phyloP scores from a whole-genome alignment of 768 basidiomycete genomes.

The Suillus americanus region DNA sequence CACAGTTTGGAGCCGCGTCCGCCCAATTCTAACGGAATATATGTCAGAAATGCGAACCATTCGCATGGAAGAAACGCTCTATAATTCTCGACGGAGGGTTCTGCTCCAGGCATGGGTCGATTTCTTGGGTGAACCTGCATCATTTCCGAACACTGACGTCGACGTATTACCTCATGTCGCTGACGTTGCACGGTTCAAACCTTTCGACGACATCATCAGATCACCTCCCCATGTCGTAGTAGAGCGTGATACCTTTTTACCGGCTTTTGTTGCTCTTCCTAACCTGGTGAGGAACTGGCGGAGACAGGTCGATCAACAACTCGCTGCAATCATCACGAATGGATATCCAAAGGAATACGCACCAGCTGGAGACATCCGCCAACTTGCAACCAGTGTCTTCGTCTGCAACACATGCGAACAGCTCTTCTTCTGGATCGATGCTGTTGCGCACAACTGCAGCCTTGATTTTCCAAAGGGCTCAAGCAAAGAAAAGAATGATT shows the following conservation, averaged over 20 bases:
- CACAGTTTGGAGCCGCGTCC: constrained; percentile 17
- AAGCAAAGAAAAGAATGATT: background rate
- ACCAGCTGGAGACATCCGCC: constrained; percentile 17
- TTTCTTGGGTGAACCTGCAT: constrained; percentile 18
- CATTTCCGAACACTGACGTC: constrained; percentile 10
- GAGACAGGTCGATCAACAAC: constrained; percentile 22
- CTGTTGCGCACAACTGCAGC: constrained; percentile 3
- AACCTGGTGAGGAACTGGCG: constrained; percentile 22
- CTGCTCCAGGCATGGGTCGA: constrained; percentile 27
- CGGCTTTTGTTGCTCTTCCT: constrained; percentile 17
- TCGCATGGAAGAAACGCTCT: constrained; percentile 29
- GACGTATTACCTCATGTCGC: constrained; percentile 28
- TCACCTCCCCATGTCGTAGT: constrained; percentile 10
- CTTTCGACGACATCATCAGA: constrained; percentile 27
- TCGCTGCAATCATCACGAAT: constrained; percentile 26
- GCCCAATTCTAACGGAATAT: constrained; percentile 23
- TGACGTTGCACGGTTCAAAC: constrained; percentile 21
- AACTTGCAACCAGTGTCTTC: constrained; percentile 30
- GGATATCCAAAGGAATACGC: constrained; percentile 18
- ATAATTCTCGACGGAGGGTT: constrained; percentile 22
- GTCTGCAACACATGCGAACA: constrained; percentile 16
- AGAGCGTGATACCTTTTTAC: constrained; percentile 16
- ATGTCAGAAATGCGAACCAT: constrained; percentile 32
- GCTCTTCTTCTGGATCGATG: constrained; percentile 6
- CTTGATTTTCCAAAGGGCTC: background rate